phyloP scores from a whole-genome alignment of 495 filamentous ascomycete species.

The Penicillium riverlandense region DNA sequence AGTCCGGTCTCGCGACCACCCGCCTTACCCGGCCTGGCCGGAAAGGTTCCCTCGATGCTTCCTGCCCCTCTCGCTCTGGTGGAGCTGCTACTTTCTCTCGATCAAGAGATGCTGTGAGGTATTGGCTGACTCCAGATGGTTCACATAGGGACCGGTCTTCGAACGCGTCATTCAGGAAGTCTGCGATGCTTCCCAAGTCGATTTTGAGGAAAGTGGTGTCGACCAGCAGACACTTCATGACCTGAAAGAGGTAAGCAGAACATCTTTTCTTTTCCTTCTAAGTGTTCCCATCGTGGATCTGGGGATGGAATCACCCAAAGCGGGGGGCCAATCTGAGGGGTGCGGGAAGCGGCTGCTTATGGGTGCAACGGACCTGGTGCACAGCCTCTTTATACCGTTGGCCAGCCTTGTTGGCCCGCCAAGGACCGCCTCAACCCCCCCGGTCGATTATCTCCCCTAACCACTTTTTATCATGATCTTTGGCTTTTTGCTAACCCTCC shows the following conservation, averaged over 20 bases:
- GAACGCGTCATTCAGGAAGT: conserved; percentile 87
- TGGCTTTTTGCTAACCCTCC: conserved; percentile 14
- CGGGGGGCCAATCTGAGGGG: conserved; percentile 24
- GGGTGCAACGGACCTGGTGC: conserved; percentile 28
- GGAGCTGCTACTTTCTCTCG: conserved; percentile 5
- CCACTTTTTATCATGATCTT: conserved; percentile 6
- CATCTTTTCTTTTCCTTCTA: conserved; percentile 5
- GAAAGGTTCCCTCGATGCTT: background rate
- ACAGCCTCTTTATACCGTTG: too few species aligned
- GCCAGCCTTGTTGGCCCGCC: conserved; percentile 17
- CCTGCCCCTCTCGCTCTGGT: conserved; percentile 9
- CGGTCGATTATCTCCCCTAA: background rate
- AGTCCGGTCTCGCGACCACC: conserved; percentile 27
- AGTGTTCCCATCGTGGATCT: conserved; percentile 8
- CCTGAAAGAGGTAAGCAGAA: conserved; percentile 65
- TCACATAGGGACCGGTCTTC: conserved; percentile 69
- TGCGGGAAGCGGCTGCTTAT: conserved; percentile 35
- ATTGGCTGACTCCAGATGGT: conserved; percentile 26
- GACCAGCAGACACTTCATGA: conserved; percentile 78
- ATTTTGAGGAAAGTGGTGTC: conserved; percentile 95
- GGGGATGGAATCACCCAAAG: conserved; percentile 16
- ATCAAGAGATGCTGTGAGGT: background rate
- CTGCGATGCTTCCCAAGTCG: conserved; percentile 76
- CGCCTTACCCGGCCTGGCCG: background rate
- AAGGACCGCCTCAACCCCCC: conserved; percentile 12